These are phyloP conservation scores for Anaeramoeba flamelloides DNA, from an alignment of 78 protist genomes.

Conservation along the genomic window DNA sequence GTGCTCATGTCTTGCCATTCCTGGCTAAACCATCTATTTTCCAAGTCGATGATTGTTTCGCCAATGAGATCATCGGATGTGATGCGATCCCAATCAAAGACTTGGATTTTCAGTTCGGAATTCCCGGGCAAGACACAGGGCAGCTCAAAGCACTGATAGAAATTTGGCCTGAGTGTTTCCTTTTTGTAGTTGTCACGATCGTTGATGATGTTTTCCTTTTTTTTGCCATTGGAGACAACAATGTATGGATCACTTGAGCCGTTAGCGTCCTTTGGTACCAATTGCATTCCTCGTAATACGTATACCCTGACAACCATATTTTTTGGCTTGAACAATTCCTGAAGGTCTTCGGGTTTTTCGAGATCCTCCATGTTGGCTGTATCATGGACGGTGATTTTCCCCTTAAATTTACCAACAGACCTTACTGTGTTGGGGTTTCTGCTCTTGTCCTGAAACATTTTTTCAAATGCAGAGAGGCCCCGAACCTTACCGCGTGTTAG, in stretches of 20 bases:
- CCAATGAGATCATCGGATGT: slow-evolving; percentile 14
- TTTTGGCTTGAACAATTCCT: not conserved
- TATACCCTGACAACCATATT: slow-evolving; percentile 5
- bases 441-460: too few species aligned
- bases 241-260: slow-evolving; percentile 7
- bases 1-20: slow-evolving; percentile 1
- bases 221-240: slow-evolving; percentile 6
- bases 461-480: too few species aligned
- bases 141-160: slow-evolving; percentile 5
- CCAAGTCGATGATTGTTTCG: slow-evolving; percentile 13
- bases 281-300: slow-evolving; percentile 1
- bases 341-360: not conserved
- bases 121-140: slow-evolving; percentile 5
- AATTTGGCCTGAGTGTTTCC: not conserved
- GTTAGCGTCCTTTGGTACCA: slow-evolving; percentile 11
- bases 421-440: too few species aligned
- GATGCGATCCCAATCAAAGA: not conserved
- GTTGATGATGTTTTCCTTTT: not conserved
- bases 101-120: slow-evolving; percentile 1
- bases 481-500: too few species aligned
- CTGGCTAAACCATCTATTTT: slow-evolving; percentile 2
- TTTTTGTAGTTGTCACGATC: not conserved
- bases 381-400: not conserved
- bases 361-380: not conserved
- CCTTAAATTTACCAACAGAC: slow-evolving; percentile 14